Base-by-base conservation (phyloP, 169 alveolate genomes). In the Cryptosporidium canis region DNA sequence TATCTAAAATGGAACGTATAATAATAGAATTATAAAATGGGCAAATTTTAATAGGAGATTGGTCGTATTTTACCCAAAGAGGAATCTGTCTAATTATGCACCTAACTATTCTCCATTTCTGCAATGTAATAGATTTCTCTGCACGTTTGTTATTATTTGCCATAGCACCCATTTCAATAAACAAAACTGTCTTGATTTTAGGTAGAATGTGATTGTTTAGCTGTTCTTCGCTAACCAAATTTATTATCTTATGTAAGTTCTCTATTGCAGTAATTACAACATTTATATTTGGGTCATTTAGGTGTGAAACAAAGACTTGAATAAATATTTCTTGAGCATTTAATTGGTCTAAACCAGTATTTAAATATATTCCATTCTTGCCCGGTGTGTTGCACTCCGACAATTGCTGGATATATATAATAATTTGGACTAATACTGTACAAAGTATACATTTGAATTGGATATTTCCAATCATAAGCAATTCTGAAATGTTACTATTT, bases 81-180 rank as follows among this genome's bases (percentile, higher is more conserved):
- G 87, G 87, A n/a, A 77, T 35, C 51, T 77, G 87, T 39, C 65
- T 77, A 41, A 77, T 77, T 9, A 77, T 77, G 35, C 77, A 35
- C 55, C 87, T 77, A 14, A 55, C 44, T 24, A 77, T 41, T 31
- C 87, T 77, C 87, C 87, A 77, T 14, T 55, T 55, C 14, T 58
- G 72, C 14, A 77, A 41, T 43, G 77, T 18, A 2, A 35, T 61
- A 9, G 71, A 43, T 37, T 58, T 61, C 33, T 77, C 87, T 1
- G 18, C 48, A 29, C 45, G 43, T 2, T 61, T 41, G 56, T 77
- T 77, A 41, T 77, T 61, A 51, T 16, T 16, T 12, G 72, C 24
- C 27, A 58, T n/a, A 7, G 44, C 7, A 14, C 41, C 72, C 37
- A 31, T 43, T 6, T 55, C 70, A 77, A 24, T 35, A 48, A 77